Base-by-base conservation (phyloP, 805 yeast species). In the Nematodospora valgi region DNA sequence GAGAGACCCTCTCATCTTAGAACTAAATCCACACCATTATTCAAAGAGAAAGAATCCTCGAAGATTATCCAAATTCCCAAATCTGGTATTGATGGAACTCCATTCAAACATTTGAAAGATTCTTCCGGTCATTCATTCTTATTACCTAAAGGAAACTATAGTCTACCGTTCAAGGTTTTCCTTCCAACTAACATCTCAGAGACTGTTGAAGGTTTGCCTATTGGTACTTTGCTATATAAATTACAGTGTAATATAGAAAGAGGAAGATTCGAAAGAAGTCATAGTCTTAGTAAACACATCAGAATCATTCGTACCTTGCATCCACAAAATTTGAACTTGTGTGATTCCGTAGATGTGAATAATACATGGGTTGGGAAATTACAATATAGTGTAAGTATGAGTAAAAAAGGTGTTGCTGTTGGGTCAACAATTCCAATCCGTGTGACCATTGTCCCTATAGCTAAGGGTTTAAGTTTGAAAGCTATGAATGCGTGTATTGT, bases 351-450 rank as follows among this genome's bases (percentile, higher is more conserved):
- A 27, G 70, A 72, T 17, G 64, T 74, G 32, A 64, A 64, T 39
- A 72, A 71, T 45, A 59, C 69, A 2, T 75, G 81, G 81, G 70
- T 77, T 0, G 67, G 66, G 0, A 74, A 74, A 43, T 58, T 73
- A 17, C 76, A 74, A 41, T 75, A 75, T 45, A 62, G 60, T 31
- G 76, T 75, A 3, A 49, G 56, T 29, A 41, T 74, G 15, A 64
- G 65, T 1, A 59, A 56, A 28, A 70, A 64, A 35, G 74, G 70
- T 0, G 51, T 75, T 4, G 72, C 80, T 0, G 39, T 74, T 4
- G 79, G 79, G 1, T 59, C 73, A 2, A 49, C 48, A 3, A 49
- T 70, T 8, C 70, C 72, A 10, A 57, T 75, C 16, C 55, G 57
- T 36, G 47, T 74, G 1, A 43, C 68, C 6, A 57, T 75, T 12